These are phyloP conservation scores for Aspergillus cavernicola DNA, from an alignment of 495 filamentous ascomycete genomes.

Conservation along the genomic window DNA sequence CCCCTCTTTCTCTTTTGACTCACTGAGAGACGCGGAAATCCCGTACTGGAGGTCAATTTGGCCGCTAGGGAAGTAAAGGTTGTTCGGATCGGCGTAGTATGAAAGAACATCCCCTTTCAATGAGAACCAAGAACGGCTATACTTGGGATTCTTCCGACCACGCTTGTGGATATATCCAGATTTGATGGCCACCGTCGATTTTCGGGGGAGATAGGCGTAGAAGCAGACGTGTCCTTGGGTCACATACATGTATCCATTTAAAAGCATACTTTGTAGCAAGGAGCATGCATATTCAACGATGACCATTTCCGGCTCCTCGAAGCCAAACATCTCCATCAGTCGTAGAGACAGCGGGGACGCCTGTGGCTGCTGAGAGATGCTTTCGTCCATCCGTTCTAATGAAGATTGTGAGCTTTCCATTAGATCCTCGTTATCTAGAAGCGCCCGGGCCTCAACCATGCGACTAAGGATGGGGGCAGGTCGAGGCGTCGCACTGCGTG, in stretches of 20 bases:
- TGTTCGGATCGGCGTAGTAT: conserved; percentile 82
- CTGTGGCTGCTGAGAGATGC: conserved; percentile 22
- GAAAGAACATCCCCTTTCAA: conserved; percentile 91
- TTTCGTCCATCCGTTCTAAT: conserved; percentile 17
- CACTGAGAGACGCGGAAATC: conserved; percentile 70
- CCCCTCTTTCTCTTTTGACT: conserved; percentile 65
- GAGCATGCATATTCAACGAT: conserved; percentile 92
- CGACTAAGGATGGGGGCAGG: conserved; percentile 73
- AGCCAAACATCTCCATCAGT: conserved; percentile 85
- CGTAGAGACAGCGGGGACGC: conserved; percentile 57
- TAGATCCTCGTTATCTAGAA: conserved; percentile 45
- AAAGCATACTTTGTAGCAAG: conserved; percentile 84
- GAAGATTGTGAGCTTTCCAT: conserved; percentile 20
- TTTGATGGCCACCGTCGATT: conserved; percentile 74
- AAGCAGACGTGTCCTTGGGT: conserved; percentile 92
- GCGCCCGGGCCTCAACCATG: conserved; percentile 77
- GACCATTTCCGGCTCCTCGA: conserved; percentile 78
- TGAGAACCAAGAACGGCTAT: conserved; percentile 94
- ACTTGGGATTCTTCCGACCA: conserved; percentile 83
- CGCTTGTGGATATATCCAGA: conserved; percentile 88
- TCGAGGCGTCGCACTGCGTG: conserved; percentile 42
- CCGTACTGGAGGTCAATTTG: conserved; percentile 92
- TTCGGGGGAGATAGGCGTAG: conserved; percentile 93
- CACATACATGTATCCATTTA: conserved; percentile 97
- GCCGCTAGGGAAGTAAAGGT: conserved; percentile 87